Percentiles rank a stretch among this genome's conserved stretches.
phyloP scores from a whole-genome alignment of 441 rosid species.

The Rhodomyrtus psidioides region DNA sequence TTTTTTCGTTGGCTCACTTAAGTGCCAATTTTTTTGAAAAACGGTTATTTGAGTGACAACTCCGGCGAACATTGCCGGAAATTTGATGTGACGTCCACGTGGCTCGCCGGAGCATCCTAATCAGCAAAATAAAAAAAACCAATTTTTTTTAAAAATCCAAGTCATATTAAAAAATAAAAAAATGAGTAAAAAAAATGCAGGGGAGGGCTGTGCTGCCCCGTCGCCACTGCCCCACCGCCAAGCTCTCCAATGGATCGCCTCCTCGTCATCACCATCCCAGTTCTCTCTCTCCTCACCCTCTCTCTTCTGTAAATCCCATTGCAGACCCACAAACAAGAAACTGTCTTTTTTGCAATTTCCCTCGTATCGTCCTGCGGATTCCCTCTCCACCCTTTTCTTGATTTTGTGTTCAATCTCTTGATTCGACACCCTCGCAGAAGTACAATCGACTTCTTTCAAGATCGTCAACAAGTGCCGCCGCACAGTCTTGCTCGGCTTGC shows the following conservation, averaged over 20 bases:
- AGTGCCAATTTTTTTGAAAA: too few relatives aligned
- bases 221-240: too few relatives aligned
- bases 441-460: conserved; percentile 50
- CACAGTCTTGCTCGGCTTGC: conserved; percentile 78
- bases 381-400: background rate
- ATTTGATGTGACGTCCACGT: too few relatives aligned
- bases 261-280: background rate
- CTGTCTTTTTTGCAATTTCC: background rate
- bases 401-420: background rate
- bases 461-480: conserved; percentile 62
- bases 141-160: too few relatives aligned
- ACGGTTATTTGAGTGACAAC: too few relatives aligned
- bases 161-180: too few relatives aligned
- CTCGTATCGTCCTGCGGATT: background rate
- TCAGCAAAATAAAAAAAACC: too few relatives aligned
- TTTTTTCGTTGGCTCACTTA: too few relatives aligned
- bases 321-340: background rate
- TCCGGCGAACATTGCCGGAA: too few relatives aligned
- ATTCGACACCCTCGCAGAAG: conserved; percentile 15
- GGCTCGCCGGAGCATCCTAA: too few relatives aligned
- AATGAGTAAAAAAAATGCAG: too few relatives aligned
- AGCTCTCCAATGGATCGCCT: conserved; percentile 24
- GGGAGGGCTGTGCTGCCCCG: too few relatives aligned
- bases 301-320: conserved; percentile 15
- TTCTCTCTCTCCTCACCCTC: conserved; percentile 8